Percentiles rank a stretch among this genome's conserved stretches.
Conservation (phyloP, 345 rosid species). For the Isatis tinctoria region DNA sequence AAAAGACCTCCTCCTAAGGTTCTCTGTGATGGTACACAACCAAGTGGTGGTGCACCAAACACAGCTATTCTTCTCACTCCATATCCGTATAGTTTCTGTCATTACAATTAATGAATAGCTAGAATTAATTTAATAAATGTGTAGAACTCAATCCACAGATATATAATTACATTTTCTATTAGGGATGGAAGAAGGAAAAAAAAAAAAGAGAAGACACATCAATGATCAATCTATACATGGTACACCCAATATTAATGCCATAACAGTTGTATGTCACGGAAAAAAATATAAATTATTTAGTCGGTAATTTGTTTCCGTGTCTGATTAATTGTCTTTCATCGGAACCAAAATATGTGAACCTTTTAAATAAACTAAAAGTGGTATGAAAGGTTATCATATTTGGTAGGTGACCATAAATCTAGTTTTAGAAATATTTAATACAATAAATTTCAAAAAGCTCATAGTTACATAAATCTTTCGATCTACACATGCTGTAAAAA, state of each 20-base stretch:
- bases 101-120: conserved; percentile 34
- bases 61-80: conserved; percentile 65
- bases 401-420: background rate
- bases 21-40: conserved; percentile 75
- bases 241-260: background rate
- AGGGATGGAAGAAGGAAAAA: conserved; percentile 11
- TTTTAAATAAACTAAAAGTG: background rate
- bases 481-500: background rate
- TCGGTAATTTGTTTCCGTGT: background rate
- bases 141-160: conserved; percentile 30
- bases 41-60: conserved; percentile 53
- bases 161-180: conserved; percentile 20
- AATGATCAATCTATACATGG: background rate
- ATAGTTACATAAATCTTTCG: background rate
- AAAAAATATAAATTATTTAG: background rate
- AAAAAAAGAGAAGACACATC: background rate
- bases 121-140: conserved; percentile 19
- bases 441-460: background rate
- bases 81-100: conserved; percentile 29
- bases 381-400: background rate
- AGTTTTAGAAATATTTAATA: background rate
- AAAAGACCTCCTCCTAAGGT: conserved; percentile 51
- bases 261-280: background rate
- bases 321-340: background rate
- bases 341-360: background rate